phyloP scores from a whole-genome alignment of 306 rosid genomes.

The Cicer chorassanicum region DNA sequence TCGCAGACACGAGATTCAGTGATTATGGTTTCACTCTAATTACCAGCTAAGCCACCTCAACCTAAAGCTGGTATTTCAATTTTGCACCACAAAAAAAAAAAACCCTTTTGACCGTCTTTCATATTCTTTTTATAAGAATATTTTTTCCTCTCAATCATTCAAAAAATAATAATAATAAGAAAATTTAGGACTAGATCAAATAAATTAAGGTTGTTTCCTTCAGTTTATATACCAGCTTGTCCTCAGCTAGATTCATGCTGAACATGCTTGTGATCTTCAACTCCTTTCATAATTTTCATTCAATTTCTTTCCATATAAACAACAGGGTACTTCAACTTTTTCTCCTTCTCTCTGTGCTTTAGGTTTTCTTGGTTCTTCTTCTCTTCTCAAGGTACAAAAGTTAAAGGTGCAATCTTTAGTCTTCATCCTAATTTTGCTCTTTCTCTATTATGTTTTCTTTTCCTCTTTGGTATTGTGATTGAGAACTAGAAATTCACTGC shows the following conservation, averaged over 20 bases:
- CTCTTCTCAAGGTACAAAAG: constrained; percentile 33
- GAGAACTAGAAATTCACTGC: constrained; percentile 20
- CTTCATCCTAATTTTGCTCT: constrained; percentile 3
- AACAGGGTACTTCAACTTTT: constrained; percentile 31
- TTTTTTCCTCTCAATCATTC: too few relatives aligned
- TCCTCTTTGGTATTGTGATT: constrained; percentile 28
- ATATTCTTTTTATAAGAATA: too few relatives aligned
- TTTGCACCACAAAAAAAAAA: neutral
- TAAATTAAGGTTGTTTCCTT: constrained; percentile 44
- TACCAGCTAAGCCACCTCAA: constrained; percentile 16
- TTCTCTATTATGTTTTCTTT: neutral
- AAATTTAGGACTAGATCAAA: constrained; percentile 34
- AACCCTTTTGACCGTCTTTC: constrained; percentile 14
- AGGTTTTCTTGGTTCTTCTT: neutral
- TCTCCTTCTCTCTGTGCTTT: constrained; percentile 19
- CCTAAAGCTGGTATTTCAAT: constrained; percentile 14
- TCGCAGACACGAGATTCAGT: neutral
- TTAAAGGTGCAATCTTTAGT: constrained; percentile 43
- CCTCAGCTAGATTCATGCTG: constrained; percentile 40
- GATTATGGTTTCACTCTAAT: constrained; percentile 31
- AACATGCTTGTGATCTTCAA: constrained; percentile 31
- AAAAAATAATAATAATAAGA: neutral
- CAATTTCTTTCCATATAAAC: constrained; percentile 20
- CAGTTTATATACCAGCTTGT: constrained; percentile 47
- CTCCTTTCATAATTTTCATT: constrained; percentile 29